Evolutionary conservation across 805 yeast genomes (phyloP).

Genomic region (Suhomyces prunicola): DNA sequence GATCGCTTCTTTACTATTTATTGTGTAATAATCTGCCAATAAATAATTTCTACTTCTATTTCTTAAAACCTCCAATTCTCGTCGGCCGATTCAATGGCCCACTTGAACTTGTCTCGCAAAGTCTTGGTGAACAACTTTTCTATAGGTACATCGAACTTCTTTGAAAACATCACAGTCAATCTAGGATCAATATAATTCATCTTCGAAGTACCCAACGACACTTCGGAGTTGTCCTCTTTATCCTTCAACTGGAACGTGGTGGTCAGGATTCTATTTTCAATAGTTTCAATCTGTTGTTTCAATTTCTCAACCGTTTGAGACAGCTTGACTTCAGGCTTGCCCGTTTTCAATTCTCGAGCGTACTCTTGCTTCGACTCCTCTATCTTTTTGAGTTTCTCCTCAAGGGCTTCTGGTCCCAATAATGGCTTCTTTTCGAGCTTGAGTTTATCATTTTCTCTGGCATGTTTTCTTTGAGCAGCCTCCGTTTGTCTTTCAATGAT

Average conservation of each 20-base stretch:
- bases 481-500: conserved; percentile 66
- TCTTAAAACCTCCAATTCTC: conserved; percentile 77
- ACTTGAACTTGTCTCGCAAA: conserved; percentile 83
- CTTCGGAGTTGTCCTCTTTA: conserved; percentile 91
- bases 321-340: conserved; percentile 53
- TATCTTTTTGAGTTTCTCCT: conserved; percentile 55
- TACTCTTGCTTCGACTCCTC: conserved; percentile 51
- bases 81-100: conserved; percentile 94
- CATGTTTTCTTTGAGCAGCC: conserved; percentile 60
- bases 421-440: conserved; percentile 53
- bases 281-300: conserved; percentile 62
- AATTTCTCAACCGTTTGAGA: conserved; percentile 64
- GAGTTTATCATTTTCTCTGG: conserved; percentile 73
- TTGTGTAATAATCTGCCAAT: too few species aligned
- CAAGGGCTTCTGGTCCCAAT: conserved; percentile 53
- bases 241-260: conserved; percentile 78
- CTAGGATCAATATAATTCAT: conserved; percentile 95
- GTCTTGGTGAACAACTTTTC: conserved; percentile 92
- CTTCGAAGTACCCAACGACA: conserved; percentile 89
- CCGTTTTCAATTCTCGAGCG: conserved; percentile 55
- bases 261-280: conserved; percentile 67
- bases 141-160: conserved; percentile 82
- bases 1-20: too few species aligned
- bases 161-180: conserved; percentile 82
- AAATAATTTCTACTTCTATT: background rate